Evolutionary conservation across 352 stramenopile species (phyloP).

Genomic region (Phytophthora podocarpi): DNA sequence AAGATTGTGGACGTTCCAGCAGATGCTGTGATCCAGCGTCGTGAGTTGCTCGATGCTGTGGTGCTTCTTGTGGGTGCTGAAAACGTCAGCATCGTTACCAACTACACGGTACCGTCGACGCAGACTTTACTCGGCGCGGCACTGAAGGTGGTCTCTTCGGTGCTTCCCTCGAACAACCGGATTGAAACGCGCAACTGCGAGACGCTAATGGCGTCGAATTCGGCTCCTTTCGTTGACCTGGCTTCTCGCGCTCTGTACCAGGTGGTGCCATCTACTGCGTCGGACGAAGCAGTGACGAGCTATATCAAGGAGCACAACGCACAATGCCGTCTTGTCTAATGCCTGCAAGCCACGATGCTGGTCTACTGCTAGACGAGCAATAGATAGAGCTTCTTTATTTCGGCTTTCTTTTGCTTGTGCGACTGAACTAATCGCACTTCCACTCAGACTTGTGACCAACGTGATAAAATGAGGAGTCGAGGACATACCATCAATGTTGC

Average conservation of each 20-base stretch:
- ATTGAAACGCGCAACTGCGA: conserved; percentile 33
- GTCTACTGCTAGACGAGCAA: conserved; percentile 18
- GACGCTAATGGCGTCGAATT: conserved; percentile 34
- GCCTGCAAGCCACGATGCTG: conserved; percentile 1
- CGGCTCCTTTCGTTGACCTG: conserved; percentile 14
- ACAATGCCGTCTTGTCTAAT: conserved; percentile 20
- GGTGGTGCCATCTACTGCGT: conserved; percentile 8
- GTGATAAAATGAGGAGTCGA: conserved; percentile 10
- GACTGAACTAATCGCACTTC: conserved; percentile 12
- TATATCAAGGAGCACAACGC: conserved; percentile 38
- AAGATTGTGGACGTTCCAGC: conserved; percentile 22
- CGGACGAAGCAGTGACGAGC: conserved; percentile 22
- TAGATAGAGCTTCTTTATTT: conserved; percentile 45
- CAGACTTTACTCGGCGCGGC: conserved; percentile 1
- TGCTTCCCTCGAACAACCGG: conserved; percentile 10
- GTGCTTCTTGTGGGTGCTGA: conserved; percentile 17
- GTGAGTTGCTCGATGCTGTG: conserved; percentile 26
- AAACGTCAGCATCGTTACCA: conserved; percentile 34
- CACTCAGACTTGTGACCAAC: conserved; percentile 13
- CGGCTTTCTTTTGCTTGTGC: conserved; percentile 26
- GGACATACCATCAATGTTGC: neutral
- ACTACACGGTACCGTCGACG: conserved; percentile 34
- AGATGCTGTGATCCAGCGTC: conserved; percentile 16
- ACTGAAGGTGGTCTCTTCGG: conserved; percentile 22
- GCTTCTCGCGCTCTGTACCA: conserved; percentile 31